Percentiles rank a stretch among this genome's conserved stretches.
Conservation (phyloP, 148 eudicot genomes). For the Rhododendron ferrugineum region DNA sequence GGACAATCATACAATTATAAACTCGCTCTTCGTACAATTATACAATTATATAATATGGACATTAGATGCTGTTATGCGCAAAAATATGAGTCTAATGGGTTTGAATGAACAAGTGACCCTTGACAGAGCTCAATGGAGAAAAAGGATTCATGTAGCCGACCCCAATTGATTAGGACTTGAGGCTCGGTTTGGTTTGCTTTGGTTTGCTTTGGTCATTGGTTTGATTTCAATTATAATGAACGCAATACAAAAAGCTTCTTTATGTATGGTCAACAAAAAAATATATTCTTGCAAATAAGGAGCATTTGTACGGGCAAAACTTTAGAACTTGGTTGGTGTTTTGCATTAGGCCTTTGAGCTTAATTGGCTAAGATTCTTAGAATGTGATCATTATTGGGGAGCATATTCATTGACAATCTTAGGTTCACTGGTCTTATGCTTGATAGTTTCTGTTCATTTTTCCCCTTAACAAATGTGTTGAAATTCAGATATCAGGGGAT, state of each 20-base stretch:
- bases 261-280: background rate
- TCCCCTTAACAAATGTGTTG: conserved; percentile 3
- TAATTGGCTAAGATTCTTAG: background rate
- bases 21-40: too few species aligned
- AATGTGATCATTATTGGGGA: background rate
- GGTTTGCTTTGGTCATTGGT: background rate
- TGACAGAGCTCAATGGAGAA: too few species aligned
- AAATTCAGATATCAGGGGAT: conserved; percentile 78
- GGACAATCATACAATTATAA: too few species aligned
- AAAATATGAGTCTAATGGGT: too few species aligned
- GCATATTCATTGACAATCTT: background rate
- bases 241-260: background rate
- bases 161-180: too few species aligned
- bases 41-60: too few species aligned
- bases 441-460: background rate
- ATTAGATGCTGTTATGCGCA: too few species aligned
- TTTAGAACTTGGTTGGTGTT: background rate
- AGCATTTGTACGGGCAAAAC: background rate
- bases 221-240: background rate
- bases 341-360: background rate
- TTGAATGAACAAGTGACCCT: too few species aligned
- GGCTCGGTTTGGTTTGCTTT: too few species aligned
- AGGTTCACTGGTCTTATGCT: background rate
- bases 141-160: too few species aligned
- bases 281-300: background rate